phyloP scores from a whole-genome alignment of 148 eudicot species.

The Bassia scoparia region DNA sequence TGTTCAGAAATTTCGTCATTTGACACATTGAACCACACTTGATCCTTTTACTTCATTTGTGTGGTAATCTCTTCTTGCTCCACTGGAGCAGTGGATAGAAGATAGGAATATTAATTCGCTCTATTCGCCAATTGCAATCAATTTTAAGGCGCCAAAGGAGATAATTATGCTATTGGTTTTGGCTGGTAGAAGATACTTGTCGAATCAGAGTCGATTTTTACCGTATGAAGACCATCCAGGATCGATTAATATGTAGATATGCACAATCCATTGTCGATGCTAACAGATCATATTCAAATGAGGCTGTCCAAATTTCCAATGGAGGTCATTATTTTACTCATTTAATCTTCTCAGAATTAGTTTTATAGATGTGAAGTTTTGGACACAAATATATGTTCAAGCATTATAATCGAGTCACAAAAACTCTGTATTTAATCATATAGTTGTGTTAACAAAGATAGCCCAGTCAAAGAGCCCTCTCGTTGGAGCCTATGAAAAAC shows the following conservation, averaged over 20 bases:
- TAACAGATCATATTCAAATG: constrained; percentile 45
- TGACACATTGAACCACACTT: constrained; percentile 27
- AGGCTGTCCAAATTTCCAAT: constrained; percentile 36
- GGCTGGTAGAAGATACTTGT: constrained; percentile 29
- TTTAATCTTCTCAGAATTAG: background rate
- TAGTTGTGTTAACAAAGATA: constrained; percentile 34
- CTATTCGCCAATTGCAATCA: constrained; percentile 38
- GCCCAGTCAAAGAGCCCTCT: constrained; percentile 55
- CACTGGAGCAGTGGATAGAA: constrained; percentile 20
- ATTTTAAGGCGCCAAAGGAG: constrained; percentile 35
- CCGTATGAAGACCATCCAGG: constrained; percentile 26
- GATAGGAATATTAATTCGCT: constrained; percentile 54
- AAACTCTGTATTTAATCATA: background rate
- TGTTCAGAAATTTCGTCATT: too few relatives aligned
- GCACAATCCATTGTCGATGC: constrained; percentile 31
- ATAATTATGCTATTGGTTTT: constrained; percentile 25
- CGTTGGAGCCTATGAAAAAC: constrained; percentile 76
- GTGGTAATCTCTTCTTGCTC: constrained; percentile 18
- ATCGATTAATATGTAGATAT: constrained; percentile 27
- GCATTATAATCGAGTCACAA: background rate
- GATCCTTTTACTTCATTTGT: constrained; percentile 21
- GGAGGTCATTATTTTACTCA: constrained; percentile 41
- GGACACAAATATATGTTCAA: background rate
- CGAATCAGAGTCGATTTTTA: constrained; percentile 21
- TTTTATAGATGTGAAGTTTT: too few relatives aligned